Evolutionary conservation across 257 asterid species (phyloP).

Genomic region (Lycium barbarum): DNA sequence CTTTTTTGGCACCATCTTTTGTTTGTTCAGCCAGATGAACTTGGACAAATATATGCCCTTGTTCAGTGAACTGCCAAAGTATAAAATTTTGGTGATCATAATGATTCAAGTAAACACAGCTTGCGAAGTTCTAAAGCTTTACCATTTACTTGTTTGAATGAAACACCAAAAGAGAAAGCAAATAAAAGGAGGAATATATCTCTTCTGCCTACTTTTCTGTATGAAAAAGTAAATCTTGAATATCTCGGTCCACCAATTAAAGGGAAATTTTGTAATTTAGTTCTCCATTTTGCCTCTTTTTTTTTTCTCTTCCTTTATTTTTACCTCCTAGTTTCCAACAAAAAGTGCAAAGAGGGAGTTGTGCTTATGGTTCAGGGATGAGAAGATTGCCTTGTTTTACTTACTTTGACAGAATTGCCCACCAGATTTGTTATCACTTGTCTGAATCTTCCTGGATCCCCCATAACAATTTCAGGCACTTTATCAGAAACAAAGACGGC

Average conservation of each 20-base stretch:
- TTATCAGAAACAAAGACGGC: slow-evolving; percentile 88
- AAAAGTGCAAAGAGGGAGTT: not conserved
- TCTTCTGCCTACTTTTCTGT: not conserved
- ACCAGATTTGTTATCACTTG: slow-evolving; percentile 95
- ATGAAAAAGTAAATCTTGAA: slow-evolving; percentile 13
- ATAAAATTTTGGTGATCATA: not conserved
- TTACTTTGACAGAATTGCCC: slow-evolving; percentile 94
- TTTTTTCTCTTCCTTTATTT: not conserved
- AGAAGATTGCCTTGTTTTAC: slow-evolving; percentile 34
- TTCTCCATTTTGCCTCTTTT: slow-evolving; percentile 10
- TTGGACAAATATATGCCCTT: slow-evolving; percentile 89
- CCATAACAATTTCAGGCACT: slow-evolving; percentile 84
- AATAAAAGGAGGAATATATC: not conserved
- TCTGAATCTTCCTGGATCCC: slow-evolving; percentile 96
- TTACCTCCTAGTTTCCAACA: not conserved
- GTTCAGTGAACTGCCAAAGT: slow-evolving; percentile 75
- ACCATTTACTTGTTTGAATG: not conserved
- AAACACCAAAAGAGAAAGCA: not conserved
- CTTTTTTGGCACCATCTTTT: slow-evolving; percentile 45
- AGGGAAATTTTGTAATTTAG: not conserved
- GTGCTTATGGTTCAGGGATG: slow-evolving; percentile 17
- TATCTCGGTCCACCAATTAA: not conserved
- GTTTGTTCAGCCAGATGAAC: slow-evolving; percentile 77
- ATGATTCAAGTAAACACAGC: not conserved
- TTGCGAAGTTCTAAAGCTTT: not conserved